Percentiles rank a stretch among this genome's conserved stretches.
phyloP scores from a whole-genome alignment of 306 rosid genomes.

The Crataegus laevigata region DNA sequence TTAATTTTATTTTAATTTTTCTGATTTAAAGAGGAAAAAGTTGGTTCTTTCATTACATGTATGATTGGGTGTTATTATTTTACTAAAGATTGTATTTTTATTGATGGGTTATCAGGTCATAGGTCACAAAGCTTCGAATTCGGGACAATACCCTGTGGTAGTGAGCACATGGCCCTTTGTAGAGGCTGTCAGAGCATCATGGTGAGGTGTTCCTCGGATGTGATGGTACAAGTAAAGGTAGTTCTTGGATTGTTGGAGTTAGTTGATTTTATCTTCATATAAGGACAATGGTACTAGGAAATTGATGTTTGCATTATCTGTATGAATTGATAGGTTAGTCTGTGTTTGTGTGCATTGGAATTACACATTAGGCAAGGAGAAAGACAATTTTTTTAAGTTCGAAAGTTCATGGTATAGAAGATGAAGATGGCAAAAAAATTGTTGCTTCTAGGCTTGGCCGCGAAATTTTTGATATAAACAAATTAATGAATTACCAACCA shows the following conservation, averaged over 20 bases:
- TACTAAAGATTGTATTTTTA: not conserved
- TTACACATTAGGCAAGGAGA: not conserved
- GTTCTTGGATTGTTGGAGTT: constrained; percentile 3
- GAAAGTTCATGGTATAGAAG: not conserved
- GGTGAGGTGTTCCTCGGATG: constrained; percentile 71
- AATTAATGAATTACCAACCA: not conserved
- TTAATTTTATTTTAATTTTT: too few relatives aligned
- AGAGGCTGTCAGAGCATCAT: constrained; percentile 80
- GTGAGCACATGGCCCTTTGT: constrained; percentile 95
- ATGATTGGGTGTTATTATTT: not conserved
- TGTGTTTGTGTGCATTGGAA: not conserved
- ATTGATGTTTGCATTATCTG: not conserved
- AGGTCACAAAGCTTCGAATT: constrained; percentile 36
- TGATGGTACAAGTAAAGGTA: constrained; percentile 68
- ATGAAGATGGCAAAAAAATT: not conserved
- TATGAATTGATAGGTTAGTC: not conserved
- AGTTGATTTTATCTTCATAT: not conserved
- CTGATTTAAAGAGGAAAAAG: too few relatives aligned
- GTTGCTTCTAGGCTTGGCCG: not conserved
- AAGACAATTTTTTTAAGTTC: not conserved
- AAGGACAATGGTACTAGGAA: not conserved
- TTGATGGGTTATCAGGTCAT: constrained; percentile 29
- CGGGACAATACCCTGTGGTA: constrained; percentile 51
- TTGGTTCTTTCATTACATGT: not conserved
- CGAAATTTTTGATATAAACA: not conserved